Base-by-base conservation (phyloP, 176 grass and related monocot genomes). In the Avena insularis region DNA sequence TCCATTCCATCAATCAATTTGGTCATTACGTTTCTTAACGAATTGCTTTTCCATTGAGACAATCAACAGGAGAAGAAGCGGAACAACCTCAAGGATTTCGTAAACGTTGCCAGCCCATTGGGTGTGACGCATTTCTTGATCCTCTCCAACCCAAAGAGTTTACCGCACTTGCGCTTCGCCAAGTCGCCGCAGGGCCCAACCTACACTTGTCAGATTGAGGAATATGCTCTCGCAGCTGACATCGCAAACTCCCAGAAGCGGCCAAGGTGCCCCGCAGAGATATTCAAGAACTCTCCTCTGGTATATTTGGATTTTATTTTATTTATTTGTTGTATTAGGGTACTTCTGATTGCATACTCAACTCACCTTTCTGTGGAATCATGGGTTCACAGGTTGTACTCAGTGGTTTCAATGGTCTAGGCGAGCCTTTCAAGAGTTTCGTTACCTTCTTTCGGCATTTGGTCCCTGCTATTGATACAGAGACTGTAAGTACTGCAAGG, bases 91-190 rank as follows among this genome's bases (percentile, higher is more conserved):
- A 94, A 91, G 80, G 92, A 94, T 50, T 94, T 91, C 20, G 8
- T 94, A 43, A 91, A 94, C 31, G 89, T 94, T 19, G 83, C 87
- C 0, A 90, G 92, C 12, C 92, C 92, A 10, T 20, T 94, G 84
- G 89, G 92, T 12, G 89, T 94, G 11, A 89, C 92, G 0, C 92
- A 91, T 94, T 94, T 94, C 51, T n/a, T 94, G 45, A 94, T 94
- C 77, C 70, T 94, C 20, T 91, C 89, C 3, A 89, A 87, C 67
- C 87, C 92, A 36, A 89, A 89, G 84, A 91, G 90, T 64, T 58
- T 85, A 60, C 87, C 87, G 8, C 92, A 91, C 47, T 38, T 91
- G 84, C 87, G 84, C 8, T 69, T 94, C 9, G 87, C 84, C 13
- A 94, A 82, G 19, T 75, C 84, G 0, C 89, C 89, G 2, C 78